A percentile compares a stretch with the other conserved stretches of the same genome.
phyloP scores from a whole-genome alignment of 2,329 filamentous ascomycete genomes.

The Aspergillus sp. region DNA sequence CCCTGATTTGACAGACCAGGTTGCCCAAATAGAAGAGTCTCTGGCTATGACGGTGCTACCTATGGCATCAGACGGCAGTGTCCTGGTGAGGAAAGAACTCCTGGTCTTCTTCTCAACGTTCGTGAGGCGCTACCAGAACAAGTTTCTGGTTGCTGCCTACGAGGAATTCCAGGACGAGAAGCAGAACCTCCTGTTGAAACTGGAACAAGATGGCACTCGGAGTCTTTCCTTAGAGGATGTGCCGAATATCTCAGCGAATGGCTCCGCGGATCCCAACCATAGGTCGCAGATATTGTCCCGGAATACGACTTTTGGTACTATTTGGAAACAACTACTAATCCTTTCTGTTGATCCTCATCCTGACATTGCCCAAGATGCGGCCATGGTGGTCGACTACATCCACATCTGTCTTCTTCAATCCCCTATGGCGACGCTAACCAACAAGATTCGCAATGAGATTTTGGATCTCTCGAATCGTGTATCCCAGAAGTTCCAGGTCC shows the following conservation, averaged over 20 bases:
- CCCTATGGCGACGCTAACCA: conserved; percentile 69
- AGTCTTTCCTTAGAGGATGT: conserved; percentile 21
- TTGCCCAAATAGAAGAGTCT: conserved; percentile 85
- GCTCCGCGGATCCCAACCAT: conserved; percentile 25
- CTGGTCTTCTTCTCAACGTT: conserved; percentile 93
- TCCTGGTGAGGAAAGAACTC: conserved; percentile 89
- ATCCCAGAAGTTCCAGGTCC: conserved; percentile 43
- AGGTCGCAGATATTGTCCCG: conserved; percentile 58
- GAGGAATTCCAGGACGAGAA: conserved; percentile 87
- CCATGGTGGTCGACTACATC: conserved; percentile 82
- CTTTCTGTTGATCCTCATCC: conserved; percentile 93
- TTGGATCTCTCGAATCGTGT: conserved; percentile 37
- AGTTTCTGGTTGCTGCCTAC: conserved; percentile 87
- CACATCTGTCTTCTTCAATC: conserved; percentile 78
- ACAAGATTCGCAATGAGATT: conserved; percentile 70
- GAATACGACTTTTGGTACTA: conserved; percentile 87
- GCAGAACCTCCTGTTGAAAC: conserved; percentile 63
- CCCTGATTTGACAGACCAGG: conserved; percentile 85
- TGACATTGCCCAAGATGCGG: conserved; percentile 84
- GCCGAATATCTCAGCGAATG: conserved; percentile 25
- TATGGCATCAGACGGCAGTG: conserved; percentile 91
- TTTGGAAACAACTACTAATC: conserved; percentile 91
- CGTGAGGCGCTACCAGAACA: conserved; percentile 84
- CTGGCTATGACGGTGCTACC: conserved; percentile 86
- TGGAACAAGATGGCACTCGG: conserved; percentile 36